Evolutionary conservation across 192 early-diverging fungal species (phyloP).

Genomic region (Linnemannia hyalina): DNA sequence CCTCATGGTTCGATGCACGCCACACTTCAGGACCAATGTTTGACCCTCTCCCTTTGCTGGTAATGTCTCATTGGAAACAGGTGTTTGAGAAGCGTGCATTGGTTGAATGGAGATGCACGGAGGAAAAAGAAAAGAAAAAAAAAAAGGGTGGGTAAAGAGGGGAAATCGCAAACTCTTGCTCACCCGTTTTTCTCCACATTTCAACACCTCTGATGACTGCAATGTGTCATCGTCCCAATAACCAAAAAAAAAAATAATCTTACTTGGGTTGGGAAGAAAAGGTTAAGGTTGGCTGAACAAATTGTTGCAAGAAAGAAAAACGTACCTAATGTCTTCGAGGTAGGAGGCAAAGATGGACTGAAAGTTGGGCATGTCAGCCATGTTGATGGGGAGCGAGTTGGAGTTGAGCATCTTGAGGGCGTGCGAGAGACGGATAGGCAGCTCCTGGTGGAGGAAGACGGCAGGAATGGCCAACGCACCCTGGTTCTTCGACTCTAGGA

Average conservation of each 20-base stretch:
- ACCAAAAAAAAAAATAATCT: background rate
- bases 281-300: background rate
- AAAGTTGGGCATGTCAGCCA: constrained; percentile 61
- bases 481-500: constrained; percentile 49
- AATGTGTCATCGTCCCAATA: constrained; percentile 29
- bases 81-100: too few relatives aligned
- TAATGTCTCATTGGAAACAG: too few relatives aligned
- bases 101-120: background rate
- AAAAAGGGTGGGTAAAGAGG: background rate
- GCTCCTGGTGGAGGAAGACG: constrained; percentile 67
- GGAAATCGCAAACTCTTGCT: background rate
- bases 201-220: constrained; percentile 1
- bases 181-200: constrained; percentile 25
- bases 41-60: too few relatives aligned
- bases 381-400: constrained; percentile 60
- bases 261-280: background rate
- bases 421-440: constrained; percentile 71
- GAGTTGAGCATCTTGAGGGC: constrained; percentile 66
- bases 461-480: constrained; percentile 56
- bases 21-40: too few relatives aligned
- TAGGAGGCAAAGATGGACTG: constrained; percentile 63
- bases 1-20: too few relatives aligned
- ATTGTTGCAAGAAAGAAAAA: background rate
- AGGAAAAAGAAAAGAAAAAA: background rate
- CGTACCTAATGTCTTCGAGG: constrained; percentile 63